phyloP scores from a whole-genome alignment of 192 early-diverging fungal genomes.

The Podila minutissima region DNA sequence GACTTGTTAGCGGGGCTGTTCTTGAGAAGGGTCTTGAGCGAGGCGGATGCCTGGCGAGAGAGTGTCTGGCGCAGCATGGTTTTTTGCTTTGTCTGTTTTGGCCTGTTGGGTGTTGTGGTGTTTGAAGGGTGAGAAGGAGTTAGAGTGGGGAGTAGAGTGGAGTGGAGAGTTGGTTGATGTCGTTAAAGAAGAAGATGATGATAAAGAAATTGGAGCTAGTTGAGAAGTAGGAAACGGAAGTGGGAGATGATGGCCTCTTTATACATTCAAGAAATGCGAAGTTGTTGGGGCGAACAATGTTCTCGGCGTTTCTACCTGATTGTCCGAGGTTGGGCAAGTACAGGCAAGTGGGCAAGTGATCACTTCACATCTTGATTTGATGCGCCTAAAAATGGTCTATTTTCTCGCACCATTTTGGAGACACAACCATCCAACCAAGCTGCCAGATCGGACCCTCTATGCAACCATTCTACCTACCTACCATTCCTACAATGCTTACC shows the following conservation, averaged over 20 bases:
- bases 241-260: not conserved
- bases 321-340: too few relatives aligned
- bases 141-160: not conserved
- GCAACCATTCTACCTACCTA: too few relatives aligned
- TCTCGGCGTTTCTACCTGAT: not conserved
- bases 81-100: not conserved
- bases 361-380: too few relatives aligned
- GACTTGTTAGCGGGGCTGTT: constrained; percentile 24
- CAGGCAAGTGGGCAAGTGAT: too few relatives aligned
- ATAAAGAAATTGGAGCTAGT: not conserved
- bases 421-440: too few relatives aligned
- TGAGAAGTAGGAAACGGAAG: not conserved
- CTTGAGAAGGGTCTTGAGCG: constrained; percentile 32
- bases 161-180: not conserved
- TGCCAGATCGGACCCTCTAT: too few relatives aligned
- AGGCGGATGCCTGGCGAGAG: constrained; percentile 19
- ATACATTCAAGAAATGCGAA: not conserved
- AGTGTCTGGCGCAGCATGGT: constrained; percentile 42
- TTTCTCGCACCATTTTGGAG: too few relatives aligned
- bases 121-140: not conserved
- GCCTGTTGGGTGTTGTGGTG: not conserved
- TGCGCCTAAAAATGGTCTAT: too few relatives aligned
- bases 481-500: too few relatives aligned
- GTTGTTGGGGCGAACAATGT: not conserved
- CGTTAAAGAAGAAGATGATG: not conserved